A percentile compares a stretch with the other conserved stretches of the same genome.
Conservation (phyloP, 257 asterid genomes). For the Eucommia ulmoides region DNA sequence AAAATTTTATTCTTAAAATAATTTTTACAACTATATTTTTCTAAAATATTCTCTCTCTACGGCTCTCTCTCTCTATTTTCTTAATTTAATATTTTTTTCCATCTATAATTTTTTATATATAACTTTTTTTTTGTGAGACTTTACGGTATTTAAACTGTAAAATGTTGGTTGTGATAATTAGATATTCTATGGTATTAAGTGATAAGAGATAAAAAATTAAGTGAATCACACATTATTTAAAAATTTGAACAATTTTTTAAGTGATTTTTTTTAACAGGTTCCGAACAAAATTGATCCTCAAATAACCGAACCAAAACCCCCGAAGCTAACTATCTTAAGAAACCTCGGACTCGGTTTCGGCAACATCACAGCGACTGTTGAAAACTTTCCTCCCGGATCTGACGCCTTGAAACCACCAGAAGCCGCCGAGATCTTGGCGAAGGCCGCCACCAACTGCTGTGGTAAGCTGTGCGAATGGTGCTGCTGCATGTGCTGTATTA, state of each 20-base stretch:
- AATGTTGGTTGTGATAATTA: too few relatives aligned
- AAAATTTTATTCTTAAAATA: too few relatives aligned
- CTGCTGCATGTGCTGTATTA: constrained; percentile 82
- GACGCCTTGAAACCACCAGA: constrained; percentile 26
- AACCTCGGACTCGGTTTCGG: constrained; percentile 62
- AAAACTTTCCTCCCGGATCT: constrained; percentile 51
- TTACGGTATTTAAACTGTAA: neutral
- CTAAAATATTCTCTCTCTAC: too few relatives aligned
- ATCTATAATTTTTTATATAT: too few relatives aligned
- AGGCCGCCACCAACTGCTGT: constrained; percentile 60
- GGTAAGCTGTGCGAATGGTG: constrained; percentile 46
- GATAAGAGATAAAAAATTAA: neutral
- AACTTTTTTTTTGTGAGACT: too few relatives aligned
- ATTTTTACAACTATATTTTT: too few relatives aligned
- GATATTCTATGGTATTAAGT: too few relatives aligned
- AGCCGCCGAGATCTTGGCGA: constrained; percentile 43
- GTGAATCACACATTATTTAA: neutral
- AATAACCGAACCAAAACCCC: constrained; percentile 27
- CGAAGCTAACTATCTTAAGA: constrained; percentile 14
- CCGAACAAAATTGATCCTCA: constrained; percentile 21
- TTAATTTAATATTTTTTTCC: too few relatives aligned
- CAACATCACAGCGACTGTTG: constrained; percentile 49
- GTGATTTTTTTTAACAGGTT: constrained; percentile 20
- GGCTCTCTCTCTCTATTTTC: neutral
- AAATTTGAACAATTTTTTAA: too few relatives aligned